These are phyloP conservation scores for Elsinoe batatas DNA, from an alignment of 2,329 filamentous ascomycete genomes.

Conservation along the genomic window DNA sequence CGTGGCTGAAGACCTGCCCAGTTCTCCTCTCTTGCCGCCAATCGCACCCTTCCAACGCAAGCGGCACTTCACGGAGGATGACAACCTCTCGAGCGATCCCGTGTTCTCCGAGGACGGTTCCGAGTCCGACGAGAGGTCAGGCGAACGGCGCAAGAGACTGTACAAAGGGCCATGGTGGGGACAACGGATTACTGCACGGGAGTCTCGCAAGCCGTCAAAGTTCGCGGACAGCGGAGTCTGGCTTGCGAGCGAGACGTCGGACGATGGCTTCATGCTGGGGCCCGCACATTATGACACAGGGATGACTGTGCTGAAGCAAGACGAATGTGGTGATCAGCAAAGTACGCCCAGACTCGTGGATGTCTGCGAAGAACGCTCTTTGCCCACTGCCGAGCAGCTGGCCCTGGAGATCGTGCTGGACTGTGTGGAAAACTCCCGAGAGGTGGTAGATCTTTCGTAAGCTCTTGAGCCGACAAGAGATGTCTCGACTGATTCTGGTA, in stretches of 20 bases:
- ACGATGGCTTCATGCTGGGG: slow-evolving; percentile 22
- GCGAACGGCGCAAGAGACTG: slow-evolving; percentile 48
- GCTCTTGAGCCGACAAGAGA: slow-evolving; percentile 20
- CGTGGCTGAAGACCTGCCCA: slow-evolving; percentile 13
- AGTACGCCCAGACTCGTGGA: not conserved
- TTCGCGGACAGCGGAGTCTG: slow-evolving; percentile 56
- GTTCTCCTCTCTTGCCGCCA: slow-evolving; percentile 15
- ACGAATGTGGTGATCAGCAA: not conserved
- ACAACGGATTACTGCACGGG: slow-evolving; percentile 34
- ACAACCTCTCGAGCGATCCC: slow-evolving; percentile 54
- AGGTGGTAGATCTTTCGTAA: slow-evolving; percentile 54
- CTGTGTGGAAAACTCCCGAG: slow-evolving; percentile 45
- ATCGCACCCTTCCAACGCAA: slow-evolving; percentile 19
- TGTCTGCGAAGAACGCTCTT: not conserved
- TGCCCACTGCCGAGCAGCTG: slow-evolving; percentile 14
- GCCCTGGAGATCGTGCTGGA: slow-evolving; percentile 21
- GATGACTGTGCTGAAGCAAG: too few relatives aligned
- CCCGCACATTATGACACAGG: not conserved
- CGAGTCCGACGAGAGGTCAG: slow-evolving; percentile 49
- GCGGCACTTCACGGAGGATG: slow-evolving; percentile 24
- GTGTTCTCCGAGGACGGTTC: slow-evolving; percentile 59
- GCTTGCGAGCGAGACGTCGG: slow-evolving; percentile 51
- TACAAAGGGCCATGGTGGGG: slow-evolving; percentile 61
- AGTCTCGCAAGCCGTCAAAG: not conserved
- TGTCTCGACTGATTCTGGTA: not conserved